Evolutionary conservation across 2,329 filamentous ascomycete genomes (phyloP), one percentile per base, ranked within the genome.

Genomic region (Capronia americana): DNA sequence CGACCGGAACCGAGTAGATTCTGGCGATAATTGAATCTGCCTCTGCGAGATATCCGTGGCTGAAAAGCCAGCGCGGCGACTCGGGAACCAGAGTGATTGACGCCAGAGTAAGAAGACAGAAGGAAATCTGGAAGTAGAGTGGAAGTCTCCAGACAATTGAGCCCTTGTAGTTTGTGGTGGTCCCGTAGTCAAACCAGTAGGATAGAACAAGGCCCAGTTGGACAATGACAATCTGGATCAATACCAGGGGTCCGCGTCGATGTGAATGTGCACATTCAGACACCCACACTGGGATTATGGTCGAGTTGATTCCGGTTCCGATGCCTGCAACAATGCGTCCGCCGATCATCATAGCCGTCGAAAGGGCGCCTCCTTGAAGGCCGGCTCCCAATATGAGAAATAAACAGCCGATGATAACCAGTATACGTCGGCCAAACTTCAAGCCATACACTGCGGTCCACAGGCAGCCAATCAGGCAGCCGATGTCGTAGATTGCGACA

Each of bases 311-410:
- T 10, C 73, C 73, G 11, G 73, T 38, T 1, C 73, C 74, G 56
- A 74, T 72, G 0, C 73, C 74, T 1, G 70, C 67, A 5, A 75
- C 69, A 11, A 75, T 54, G 5, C 74, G 70, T 30, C 72, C 73
- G 20, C 72, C 64, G 12, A 75, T 59, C 51, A 75, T 72, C 34
- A 73, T 70, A 1, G 66, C 60, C 14, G 74, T 28, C 0, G 66
- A 64, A 26, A 64, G 72, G 0, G 73, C 62, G 5, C 69, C 57
- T 3, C 70, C 64, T 58, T 75, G 73, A 4, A 75, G 34, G 7
- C 66, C 70, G 3, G 73, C 73, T 8, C 74, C 74, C 10, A 75
- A 66, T 4, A 65, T 57, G 20, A 63, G n/a, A 12, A 56, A 28
- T 8, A 28, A 14, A 20, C 61, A 57, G 17, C 61, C 61, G 28